Percentiles rank a stretch among this genome's conserved stretches.
Evolutionary conservation across 1,139 yeast genomes (phyloP).

Genomic region (Kodamaea sp.): DNA sequence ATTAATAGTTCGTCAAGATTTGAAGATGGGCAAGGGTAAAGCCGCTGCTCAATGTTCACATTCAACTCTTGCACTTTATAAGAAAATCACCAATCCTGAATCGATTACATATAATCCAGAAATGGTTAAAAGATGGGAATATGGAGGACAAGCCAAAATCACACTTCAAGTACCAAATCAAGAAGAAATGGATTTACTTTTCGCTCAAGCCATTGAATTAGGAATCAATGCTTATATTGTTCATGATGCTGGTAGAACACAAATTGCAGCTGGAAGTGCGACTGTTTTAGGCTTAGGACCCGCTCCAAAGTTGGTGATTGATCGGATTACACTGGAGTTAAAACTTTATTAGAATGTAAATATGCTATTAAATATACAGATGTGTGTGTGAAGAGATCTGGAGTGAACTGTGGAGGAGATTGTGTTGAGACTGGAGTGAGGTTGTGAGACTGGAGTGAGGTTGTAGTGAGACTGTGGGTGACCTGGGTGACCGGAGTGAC

Average conservation of each 20-base stretch:
- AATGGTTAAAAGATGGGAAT: slow-evolving; percentile 74
- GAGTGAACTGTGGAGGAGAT: too few relatives aligned
- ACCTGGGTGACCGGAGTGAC: too few relatives aligned
- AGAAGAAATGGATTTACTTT: slow-evolving; percentile 73
- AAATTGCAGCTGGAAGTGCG: slow-evolving; percentile 90
- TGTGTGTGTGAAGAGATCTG: too few relatives aligned
- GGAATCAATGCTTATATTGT: slow-evolving; percentile 78
- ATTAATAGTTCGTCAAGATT: slow-evolving; percentile 79
- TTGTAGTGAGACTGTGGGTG: too few relatives aligned
- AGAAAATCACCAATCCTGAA: slow-evolving; percentile 55
- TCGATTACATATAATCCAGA: slow-evolving; percentile 55
- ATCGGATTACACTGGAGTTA: slow-evolving; percentile 74
- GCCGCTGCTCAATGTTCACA: slow-evolving; percentile 97
- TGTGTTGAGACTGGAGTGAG: too few relatives aligned
- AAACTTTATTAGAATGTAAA: slow-evolving; percentile 54
- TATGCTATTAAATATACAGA: too few relatives aligned
- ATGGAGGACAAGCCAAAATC: slow-evolving; percentile 90
- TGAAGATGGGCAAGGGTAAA: slow-evolving; percentile 92
- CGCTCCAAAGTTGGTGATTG: slow-evolving; percentile 82
- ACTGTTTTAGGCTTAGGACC: slow-evolving; percentile 96
- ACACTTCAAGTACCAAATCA: slow-evolving; percentile 74
- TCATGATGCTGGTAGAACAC: slow-evolving; percentile 97
- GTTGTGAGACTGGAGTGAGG: too few relatives aligned
- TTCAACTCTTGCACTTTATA: slow-evolving; percentile 91
- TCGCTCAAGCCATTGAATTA: slow-evolving; percentile 75